Base-by-base conservation (phyloP, 176 grass and related monocot species). In the Leersia perrieri region DNA sequence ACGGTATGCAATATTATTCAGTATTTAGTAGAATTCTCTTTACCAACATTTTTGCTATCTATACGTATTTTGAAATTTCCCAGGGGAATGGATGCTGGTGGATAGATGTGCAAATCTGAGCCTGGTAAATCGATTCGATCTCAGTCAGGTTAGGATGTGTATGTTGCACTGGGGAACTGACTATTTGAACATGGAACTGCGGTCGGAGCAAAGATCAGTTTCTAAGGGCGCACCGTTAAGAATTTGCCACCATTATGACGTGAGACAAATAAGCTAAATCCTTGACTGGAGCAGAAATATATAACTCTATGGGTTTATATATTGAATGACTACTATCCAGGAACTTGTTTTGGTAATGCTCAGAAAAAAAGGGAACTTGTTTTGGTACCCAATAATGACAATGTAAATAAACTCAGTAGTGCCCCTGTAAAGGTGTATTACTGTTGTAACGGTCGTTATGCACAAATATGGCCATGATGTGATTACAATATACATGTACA, bases 31-130 rank as follows among this genome's bases (percentile, higher is more conserved):
- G 14, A 16, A 72, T 20, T 72, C 35, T 7, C 6, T 1, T 3
- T 8, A 35, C 33, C 33, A 68, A 18, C 38, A 51, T 39, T 78
- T 35, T n/a, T 69, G 3, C 68, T 55, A 11, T 28, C 18, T 68
- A 27, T 18, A 23, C 14, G 76, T 72, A 14, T 58, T 77, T 80
- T 58, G 28, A 35, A 58, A 80, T 42, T 76, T 60, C 18, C 62
- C 66, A 98, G 90, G 95, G 9, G 86, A 98, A 80, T 94, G 95
- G 95, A 94, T 90, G 90, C 80, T 98, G 36, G 80, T 94, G 4
- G 95, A 98, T 70, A 97, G 84, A 81, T 90, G 92, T 63, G 85
- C 81, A 14, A 90, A 90, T 60, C 7, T 94, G 66, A 79, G 80
- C 66, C 68, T 97, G 81, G 84, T 94, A 60, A 92, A 98, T 72